Base-by-base conservation (phyloP, 805 yeast genomes). In the Tetrapisispora fleetii region DNA sequence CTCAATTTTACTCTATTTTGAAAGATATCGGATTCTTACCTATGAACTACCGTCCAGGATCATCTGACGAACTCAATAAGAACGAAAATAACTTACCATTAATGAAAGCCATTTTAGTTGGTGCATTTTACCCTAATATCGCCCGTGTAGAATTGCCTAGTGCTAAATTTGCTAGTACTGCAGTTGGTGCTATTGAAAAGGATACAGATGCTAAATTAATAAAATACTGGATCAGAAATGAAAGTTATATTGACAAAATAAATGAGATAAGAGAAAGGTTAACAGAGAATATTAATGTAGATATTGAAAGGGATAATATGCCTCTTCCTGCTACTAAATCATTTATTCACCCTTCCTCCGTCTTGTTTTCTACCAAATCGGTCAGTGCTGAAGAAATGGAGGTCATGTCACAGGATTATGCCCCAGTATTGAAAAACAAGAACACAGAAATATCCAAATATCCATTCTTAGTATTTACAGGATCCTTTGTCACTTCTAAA, bases 331-430 rank as follows among this genome's bases (percentile, higher is more conserved):
- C 84, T 0, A 71, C 77, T 0, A 69, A 96, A 43, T 88, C 90
- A 0, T 90, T 87, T 54, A 66, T 87, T 21, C 97, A 91, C 59
- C 97, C 98, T 1, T 80, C 93, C 0, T 88, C 96, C 0, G 72
- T 85, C 1, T 59, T 86, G 44, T 87, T 89, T 59, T 75, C 78
- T 7, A 67, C 68, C 0, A 72, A 73, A 44, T 52, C 50, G 4
- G 55, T 59, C 6, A 58, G 53, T 44, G 18, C 54, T 1, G 59
- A 63, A 10, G 65, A 59, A 30, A 40, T 60, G 2, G 62, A 62
- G 36, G 37, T 60, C 1, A 47, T 57, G 14, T 39, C 48, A 2
- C 55, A 58, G 13, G 57, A 54, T 16, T 57, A 50, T 18, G 47
- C 47, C 27, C 53, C 54, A 5, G 27, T 47, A 24, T 21, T 49